Percentiles rank a stretch among this genome's conserved stretches.
Conservation (phyloP, 1,284 basidiomycete species). For the Sanghuangporus weigelae region DNA sequence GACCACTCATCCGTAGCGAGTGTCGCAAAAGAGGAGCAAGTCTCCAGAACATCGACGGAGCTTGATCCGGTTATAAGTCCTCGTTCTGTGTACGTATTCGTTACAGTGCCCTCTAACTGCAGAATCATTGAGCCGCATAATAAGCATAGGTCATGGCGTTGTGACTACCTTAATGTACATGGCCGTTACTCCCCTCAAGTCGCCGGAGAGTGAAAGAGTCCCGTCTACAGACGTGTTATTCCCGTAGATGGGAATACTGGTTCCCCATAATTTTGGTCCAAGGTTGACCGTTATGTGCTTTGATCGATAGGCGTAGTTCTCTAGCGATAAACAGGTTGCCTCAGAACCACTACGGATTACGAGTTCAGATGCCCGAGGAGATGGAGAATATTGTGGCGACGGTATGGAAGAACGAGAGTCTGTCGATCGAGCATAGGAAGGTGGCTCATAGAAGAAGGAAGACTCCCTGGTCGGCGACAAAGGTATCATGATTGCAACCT, state of each 20-base stretch:
- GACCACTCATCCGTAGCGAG: slow-evolving; percentile 24
- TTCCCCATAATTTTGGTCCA: slow-evolving; percentile 36
- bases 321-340: slow-evolving; percentile 21
- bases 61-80: slow-evolving; percentile 24
- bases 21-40: slow-evolving; percentile 30
- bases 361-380: not conserved
- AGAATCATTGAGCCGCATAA: not conserved
- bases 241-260: slow-evolving; percentile 38
- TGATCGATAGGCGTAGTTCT: slow-evolving; percentile 34
- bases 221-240: slow-evolving; percentile 36
- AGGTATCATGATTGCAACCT: not conserved
- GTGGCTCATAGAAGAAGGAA: slow-evolving; percentile 6
- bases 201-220: slow-evolving; percentile 31
- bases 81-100: slow-evolving; percentile 30
- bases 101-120: slow-evolving; percentile 37
- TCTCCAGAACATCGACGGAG: slow-evolving; percentile 25
- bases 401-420: not conserved
- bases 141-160: not conserved
- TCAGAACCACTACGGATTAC: slow-evolving; percentile 2
- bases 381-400: slow-evolving; percentile 7
- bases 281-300: slow-evolving; percentile 37
- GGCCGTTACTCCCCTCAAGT: slow-evolving; percentile 31
- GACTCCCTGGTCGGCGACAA: not conserved
- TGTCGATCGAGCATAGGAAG: slow-evolving; percentile 5
- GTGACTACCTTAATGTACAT: slow-evolving; percentile 33